A percentile compares a stretch with the other conserved stretches of the same genome.
These are phyloP conservation scores for Hebeloma cylindrosporum DNA, from an alignment of 768 basidiomycete species.

Conservation along the genomic window DNA sequence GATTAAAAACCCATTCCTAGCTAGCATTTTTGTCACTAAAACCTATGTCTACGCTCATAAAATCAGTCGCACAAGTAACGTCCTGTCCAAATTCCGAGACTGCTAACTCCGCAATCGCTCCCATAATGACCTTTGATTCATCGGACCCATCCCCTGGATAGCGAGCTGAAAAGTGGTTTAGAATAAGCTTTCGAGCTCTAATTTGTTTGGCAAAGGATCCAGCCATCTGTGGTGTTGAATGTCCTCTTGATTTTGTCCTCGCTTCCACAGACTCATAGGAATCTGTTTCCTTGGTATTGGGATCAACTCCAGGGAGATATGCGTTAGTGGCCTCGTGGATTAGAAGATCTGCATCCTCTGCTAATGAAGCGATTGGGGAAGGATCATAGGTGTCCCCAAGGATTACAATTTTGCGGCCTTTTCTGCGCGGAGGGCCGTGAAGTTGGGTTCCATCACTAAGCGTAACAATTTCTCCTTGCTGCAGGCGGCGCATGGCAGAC, in stretches of 20 bases:
- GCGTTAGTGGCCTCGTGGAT: conserved; percentile 93
- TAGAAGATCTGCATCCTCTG: conserved; percentile 66
- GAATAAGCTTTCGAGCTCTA: conserved; percentile 57
- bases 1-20: conserved; percentile 27
- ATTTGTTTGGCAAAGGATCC: conserved; percentile 73
- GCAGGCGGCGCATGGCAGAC: conserved; percentile 63
- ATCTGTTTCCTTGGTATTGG: conserved; percentile 57
- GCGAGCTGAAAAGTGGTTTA: conserved; percentile 86
- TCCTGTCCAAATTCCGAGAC: conserved; percentile 51
- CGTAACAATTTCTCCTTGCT: conserved; percentile 59
- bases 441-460: conserved; percentile 75
- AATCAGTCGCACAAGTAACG: conserved; percentile 70
- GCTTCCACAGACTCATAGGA: conserved; percentile 61
- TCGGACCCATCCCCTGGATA: conserved; percentile 68
- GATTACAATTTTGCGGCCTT: conserved; percentile 76
- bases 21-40: conserved; percentile 28
- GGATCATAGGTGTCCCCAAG: conserved; percentile 87
- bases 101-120: conserved; percentile 59
- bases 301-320: conserved; percentile 66
- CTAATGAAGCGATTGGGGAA: conserved; percentile 59
- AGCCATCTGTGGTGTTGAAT: conserved; percentile 92
- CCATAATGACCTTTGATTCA: conserved; percentile 57
- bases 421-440: conserved; percentile 60
- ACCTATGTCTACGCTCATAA: conserved; percentile 67
- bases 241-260: conserved; percentile 73